Evolutionary conservation across 176 grass and related monocot species (phyloP).

Genomic region (Oryza glumipatula): DNA sequence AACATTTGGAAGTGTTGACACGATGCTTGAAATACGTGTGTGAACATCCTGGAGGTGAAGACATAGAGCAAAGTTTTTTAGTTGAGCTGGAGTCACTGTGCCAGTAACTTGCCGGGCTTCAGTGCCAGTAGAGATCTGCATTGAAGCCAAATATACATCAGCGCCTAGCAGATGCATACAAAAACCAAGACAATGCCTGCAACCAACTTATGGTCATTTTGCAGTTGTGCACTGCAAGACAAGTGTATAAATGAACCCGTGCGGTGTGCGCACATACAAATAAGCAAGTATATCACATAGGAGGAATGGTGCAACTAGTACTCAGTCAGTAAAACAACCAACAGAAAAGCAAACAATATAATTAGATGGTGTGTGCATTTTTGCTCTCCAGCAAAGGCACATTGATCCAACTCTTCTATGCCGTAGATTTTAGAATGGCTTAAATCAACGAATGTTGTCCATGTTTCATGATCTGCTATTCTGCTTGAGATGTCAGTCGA

Average conservation of each 20-base stretch:
- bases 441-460: background rate
- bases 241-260: background rate
- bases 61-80: conserved; percentile 93
- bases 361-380: background rate
- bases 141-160: conserved; percentile 39
- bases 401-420: conserved; percentile 5
- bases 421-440: background rate
- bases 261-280: background rate
- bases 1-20: conserved; percentile 66
- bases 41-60: conserved; percentile 95
- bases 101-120: conserved; percentile 87
- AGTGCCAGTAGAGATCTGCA: conserved; percentile 90
- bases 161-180: background rate
- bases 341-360: conserved; percentile 16
- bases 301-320: conserved; percentile 9
- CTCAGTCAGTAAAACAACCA: conserved; percentile 14
- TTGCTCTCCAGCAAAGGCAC: conserved; percentile 27
- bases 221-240: conserved; percentile 8
- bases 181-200: conserved; percentile 12
- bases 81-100: conserved; percentile 75
- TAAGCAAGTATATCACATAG: conserved; percentile 27
- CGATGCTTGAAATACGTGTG: conserved; percentile 65
- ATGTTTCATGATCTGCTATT: background rate
- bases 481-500: background rate
- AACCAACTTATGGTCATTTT: conserved; percentile 11